These are phyloP conservation scores for Silene conica DNA, from an alignment of 148 eudicot genomes.

Conservation along the genomic window DNA sequence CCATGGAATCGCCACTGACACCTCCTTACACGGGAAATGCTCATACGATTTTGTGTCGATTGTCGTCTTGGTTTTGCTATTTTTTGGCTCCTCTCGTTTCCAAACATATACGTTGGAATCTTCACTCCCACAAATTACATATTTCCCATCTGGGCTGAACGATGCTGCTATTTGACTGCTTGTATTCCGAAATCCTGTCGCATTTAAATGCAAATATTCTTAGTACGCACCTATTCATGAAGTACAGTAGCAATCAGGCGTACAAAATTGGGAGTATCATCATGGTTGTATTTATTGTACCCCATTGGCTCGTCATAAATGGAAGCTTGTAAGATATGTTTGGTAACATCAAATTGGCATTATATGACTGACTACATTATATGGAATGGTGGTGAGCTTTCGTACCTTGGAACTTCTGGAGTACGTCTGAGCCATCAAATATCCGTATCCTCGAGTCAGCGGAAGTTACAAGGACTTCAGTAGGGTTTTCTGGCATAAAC, in stretches of 20 bases:
- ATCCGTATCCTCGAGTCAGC: slow-evolving; percentile 84
- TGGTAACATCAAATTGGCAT: too few species aligned
- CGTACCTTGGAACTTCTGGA: slow-evolving; percentile 79
- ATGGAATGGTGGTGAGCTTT: background rate
- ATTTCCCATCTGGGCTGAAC: slow-evolving; percentile 62
- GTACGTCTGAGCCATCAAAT: slow-evolving; percentile 50
- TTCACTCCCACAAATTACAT: slow-evolving; percentile 78
- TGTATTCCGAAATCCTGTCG: slow-evolving; percentile 75
- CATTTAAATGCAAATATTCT: background rate
- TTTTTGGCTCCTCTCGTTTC: slow-evolving; percentile 61
- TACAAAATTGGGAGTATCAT: too few species aligned
- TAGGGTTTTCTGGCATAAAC: slow-evolving; percentile 60
- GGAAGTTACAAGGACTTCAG: slow-evolving; percentile 83
- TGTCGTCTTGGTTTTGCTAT: slow-evolving; percentile 38
- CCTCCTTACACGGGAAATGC: slow-evolving; percentile 73
- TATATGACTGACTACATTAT: background rate
- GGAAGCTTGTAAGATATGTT: too few species aligned
- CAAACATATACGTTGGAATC: slow-evolving; percentile 84
- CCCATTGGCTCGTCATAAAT: too few species aligned
- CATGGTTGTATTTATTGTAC: too few species aligned
- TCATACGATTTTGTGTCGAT: slow-evolving; percentile 47
- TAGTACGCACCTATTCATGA: background rate
- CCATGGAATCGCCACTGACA: slow-evolving; percentile 82
- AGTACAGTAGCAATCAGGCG: too few species aligned
- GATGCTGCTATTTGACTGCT: slow-evolving; percentile 90